phyloP scores from a whole-genome alignment of 805 yeast genomes.

The Vanderwaltozyma tropicalis region DNA sequence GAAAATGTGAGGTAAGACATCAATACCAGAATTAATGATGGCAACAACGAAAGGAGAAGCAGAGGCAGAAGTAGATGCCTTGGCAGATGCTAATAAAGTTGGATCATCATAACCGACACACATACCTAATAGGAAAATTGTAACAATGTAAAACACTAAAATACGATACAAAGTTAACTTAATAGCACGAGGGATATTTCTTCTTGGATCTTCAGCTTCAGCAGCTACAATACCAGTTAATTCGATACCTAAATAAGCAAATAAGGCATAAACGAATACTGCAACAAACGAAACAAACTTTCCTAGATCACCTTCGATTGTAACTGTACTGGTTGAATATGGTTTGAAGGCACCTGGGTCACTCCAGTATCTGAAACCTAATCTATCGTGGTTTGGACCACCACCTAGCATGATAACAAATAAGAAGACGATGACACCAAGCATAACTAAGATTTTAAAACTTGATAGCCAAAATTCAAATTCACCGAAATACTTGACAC shows the following conservation, averaged over 20 bases:
- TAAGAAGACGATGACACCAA: conserved; percentile 56
- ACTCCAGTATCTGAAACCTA: conserved; percentile 63
- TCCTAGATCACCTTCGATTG: conserved; percentile 38
- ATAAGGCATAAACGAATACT: conserved; percentile 56
- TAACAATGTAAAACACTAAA: conserved; percentile 47
- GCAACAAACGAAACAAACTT: conserved; percentile 51
- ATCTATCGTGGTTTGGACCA: conserved; percentile 61
- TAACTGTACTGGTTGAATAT: conserved; percentile 27
- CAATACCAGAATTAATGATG: conserved; percentile 49
- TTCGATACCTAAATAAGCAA: conserved; percentile 65
- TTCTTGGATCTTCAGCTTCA: conserved; percentile 60
- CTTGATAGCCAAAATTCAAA: conserved; percentile 41
- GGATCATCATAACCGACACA: conserved; percentile 53
- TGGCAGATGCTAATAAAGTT: conserved; percentile 39
- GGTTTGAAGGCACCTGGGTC: conserved; percentile 55
- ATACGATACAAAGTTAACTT: conserved; percentile 63
- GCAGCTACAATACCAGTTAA: conserved; percentile 63
- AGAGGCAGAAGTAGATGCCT: conserved; percentile 45
- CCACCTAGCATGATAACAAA: conserved; percentile 68
- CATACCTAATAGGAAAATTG: conserved; percentile 57
- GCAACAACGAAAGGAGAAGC: conserved; percentile 86
- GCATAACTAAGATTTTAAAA: conserved; percentile 52
- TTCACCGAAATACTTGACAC: conserved; percentile 39
- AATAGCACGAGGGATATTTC: conserved; percentile 61
- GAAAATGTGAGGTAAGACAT: conserved; percentile 60